These are phyloP conservation scores for Closterium sp. DNA, from an alignment of 139 green algal genomes.

Conservation along the genomic window DNA sequence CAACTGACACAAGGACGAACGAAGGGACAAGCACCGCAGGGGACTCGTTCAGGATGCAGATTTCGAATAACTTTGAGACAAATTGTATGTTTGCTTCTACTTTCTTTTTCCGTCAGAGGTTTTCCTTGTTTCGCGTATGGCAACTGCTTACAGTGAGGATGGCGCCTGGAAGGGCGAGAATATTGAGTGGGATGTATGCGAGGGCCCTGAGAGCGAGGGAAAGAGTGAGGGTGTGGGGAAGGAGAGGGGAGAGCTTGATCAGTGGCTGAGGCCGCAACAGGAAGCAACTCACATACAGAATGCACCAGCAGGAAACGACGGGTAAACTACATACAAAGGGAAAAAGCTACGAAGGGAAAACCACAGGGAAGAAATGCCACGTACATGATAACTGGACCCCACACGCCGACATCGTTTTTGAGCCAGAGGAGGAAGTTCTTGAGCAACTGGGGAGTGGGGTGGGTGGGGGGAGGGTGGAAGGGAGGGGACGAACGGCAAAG, in stretches of 20 bases:
- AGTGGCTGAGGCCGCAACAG: not conserved
- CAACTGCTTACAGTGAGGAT: conserved; percentile 37
- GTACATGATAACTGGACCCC: conserved; percentile 38
- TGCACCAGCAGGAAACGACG: not conserved
- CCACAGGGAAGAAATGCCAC: not conserved
- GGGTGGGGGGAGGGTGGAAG: too few species aligned
- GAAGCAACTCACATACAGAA: not conserved
- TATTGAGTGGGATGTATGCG: conserved; percentile 33
- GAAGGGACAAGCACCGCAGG: not conserved
- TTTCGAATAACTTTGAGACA: not conserved
- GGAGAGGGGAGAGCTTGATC: not conserved
- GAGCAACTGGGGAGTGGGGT: not conserved
- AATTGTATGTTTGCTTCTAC: too few species aligned
- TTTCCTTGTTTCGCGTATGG: not conserved
- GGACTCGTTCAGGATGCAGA: not conserved
- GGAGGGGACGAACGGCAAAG: not conserved
- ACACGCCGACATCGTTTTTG: conserved; percentile 36
- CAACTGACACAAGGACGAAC: not conserved
- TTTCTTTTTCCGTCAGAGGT: too few species aligned
- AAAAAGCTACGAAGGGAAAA: not conserved
- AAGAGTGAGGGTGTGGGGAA: not conserved
- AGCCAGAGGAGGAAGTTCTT: conserved; percentile 35
- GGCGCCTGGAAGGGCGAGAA: conserved; percentile 33
- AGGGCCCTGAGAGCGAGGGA: conserved; percentile 6
- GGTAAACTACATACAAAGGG: not conserved